Conservation (phyloP, 495 filamentous ascomycete genomes). For the Aspergillus sclerotioniger region DNA sequence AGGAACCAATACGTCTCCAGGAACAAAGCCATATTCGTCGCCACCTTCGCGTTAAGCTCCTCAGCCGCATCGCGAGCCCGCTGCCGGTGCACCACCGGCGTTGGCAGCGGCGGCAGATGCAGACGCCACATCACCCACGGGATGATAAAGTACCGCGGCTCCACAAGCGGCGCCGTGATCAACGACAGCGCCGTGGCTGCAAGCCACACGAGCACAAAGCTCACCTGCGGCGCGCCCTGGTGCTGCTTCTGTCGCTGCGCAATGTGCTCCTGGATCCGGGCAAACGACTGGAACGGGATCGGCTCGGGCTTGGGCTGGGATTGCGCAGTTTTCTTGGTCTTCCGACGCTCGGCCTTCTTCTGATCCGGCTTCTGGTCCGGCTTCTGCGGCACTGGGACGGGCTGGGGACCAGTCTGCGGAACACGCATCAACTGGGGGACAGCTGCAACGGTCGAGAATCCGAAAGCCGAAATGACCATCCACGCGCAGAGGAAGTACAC, state of each 20-base stretch:
- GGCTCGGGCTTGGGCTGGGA: constrained; percentile 18
- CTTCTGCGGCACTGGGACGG: constrained; percentile 20
- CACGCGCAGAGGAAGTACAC: constrained; percentile 62
- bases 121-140: constrained; percentile 94
- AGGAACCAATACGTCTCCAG: constrained; percentile 81
- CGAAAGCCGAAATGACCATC: constrained; percentile 57
- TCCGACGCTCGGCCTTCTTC: constrained; percentile 26
- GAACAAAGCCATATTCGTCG: constrained; percentile 47
- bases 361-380: constrained; percentile 19
- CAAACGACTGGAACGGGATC: constrained; percentile 31
- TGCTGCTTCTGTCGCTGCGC: constrained; percentile 35
- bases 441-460: constrained; percentile 33
- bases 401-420: constrained; percentile 6
- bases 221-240: constrained; percentile 36
- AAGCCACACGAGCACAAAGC: constrained; percentile 68
- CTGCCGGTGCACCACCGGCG: constrained; percentile 29
- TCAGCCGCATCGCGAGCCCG: constrained; percentile 24
- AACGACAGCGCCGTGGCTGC: constrained; percentile 71
- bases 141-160: constrained; percentile 91
- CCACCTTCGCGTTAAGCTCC: constrained; percentile 27
- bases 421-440: constrained; percentile 20
- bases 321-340: constrained; percentile 23
- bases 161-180: constrained; percentile 85
- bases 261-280: constrained; percentile 34
- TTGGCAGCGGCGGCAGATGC: constrained; percentile 58